Evolutionary conservation across 352 stramenopile genomes (phyloP).

Genomic region (Pythium apleroticum): DNA sequence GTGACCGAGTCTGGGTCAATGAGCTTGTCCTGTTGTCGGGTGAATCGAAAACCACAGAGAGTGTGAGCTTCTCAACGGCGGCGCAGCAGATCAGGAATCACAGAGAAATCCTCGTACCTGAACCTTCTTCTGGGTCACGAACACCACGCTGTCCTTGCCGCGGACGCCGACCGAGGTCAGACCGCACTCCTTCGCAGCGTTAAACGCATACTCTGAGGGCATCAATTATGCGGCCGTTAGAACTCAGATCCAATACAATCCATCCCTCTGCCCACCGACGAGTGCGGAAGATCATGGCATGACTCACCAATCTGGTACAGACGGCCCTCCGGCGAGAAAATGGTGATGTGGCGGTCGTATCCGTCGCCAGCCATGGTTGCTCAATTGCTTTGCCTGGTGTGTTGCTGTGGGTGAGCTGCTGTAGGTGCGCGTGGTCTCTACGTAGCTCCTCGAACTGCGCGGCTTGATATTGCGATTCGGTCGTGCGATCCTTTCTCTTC

Average conservation of each 20-base stretch:
- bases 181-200: conserved; percentile 92
- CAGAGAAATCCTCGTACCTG: conserved; percentile 49
- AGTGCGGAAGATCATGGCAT: not conserved
- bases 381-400: not conserved
- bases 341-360: conserved; percentile 95
- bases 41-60: not conserved
- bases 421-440: not conserved
- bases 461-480: conserved; percentile 1
- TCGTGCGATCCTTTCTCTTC: conserved; percentile 28
- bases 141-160: conserved; percentile 91
- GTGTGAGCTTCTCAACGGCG: not conserved
- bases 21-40: conserved; percentile 78
- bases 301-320: conserved; percentile 96
- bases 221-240: not conserved
- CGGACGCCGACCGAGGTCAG: conserved; percentile 96
- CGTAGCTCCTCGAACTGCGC: not conserved
- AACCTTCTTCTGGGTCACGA: conserved; percentile 99
- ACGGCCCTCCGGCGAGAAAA: conserved; percentile 98
- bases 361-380: conserved; percentile 78
- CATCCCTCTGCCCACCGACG: not conserved
- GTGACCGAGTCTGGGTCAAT: conserved; percentile 95
- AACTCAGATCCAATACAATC: not conserved
- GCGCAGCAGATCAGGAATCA: not conserved
- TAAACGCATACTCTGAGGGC: conserved; percentile 97
- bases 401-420: not conserved